Percentiles rank a stretch among this genome's conserved stretches.
These are phyloP conservation scores for Yamadazyma phyllophila DNA, from an alignment of 805 yeast species.

Conservation along the genomic window DNA sequence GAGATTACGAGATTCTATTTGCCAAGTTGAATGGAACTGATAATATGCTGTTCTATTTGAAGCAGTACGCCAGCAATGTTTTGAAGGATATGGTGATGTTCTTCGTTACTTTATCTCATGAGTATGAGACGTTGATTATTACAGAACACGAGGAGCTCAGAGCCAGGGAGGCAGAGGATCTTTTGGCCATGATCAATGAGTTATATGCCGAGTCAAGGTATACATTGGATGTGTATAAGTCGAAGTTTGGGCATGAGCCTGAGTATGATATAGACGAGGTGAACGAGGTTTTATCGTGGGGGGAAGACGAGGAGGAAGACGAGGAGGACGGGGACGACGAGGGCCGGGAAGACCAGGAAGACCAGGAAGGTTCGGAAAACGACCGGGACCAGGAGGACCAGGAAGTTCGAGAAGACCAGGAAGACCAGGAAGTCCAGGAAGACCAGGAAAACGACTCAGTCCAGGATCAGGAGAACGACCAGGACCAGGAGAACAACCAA, in stretches of 20 bases:
- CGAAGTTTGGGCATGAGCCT: not conserved
- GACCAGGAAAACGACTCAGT: too few species aligned
- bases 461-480: too few species aligned
- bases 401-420: too few species aligned
- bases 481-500: too few species aligned
- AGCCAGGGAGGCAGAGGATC: slow-evolving; percentile 16
- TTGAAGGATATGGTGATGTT: slow-evolving; percentile 20
- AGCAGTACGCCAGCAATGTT: slow-evolving; percentile 12
- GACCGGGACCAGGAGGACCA: not conserved
- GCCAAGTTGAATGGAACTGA: not conserved
- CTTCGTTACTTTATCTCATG: slow-evolving; percentile 15
- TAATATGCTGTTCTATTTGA: not conserved
- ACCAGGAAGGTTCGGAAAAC: not conserved
- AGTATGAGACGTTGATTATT: slow-evolving; percentile 15
- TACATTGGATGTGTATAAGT: not conserved
- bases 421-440: too few species aligned
- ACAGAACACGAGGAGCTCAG: slow-evolving; percentile 14
- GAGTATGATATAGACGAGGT: slow-evolving; percentile 8
- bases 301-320: not conserved
- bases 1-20: slow-evolving; percentile 22
- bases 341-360: not conserved
- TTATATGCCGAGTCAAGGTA: slow-evolving; percentile 4
- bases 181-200: slow-evolving; percentile 10
- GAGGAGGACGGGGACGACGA: too few species aligned
- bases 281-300: too few species aligned